phyloP scores from a whole-genome alignment of 1,284 basidiomycete genomes.

The Phenoliferia sp. region DNA sequence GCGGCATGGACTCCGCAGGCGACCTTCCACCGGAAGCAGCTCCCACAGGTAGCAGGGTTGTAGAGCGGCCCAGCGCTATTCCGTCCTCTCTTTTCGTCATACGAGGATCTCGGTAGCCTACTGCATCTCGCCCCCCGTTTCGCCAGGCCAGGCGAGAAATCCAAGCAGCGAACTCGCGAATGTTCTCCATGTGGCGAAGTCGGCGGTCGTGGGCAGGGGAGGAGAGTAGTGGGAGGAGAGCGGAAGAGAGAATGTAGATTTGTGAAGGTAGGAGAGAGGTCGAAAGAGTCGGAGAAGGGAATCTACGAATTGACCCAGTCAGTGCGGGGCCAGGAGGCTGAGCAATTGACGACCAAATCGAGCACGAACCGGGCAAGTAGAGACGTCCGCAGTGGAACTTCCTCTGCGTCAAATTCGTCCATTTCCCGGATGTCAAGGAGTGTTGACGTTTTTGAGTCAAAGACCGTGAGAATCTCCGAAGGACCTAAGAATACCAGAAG shows the following conservation, averaged over 20 bases:
- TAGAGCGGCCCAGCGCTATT: constrained; percentile 13
- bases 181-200: constrained; percentile 20
- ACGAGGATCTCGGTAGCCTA: constrained; percentile 1
- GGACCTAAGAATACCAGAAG: constrained; percentile 12
- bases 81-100: constrained; percentile 12
- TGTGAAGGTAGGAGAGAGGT: constrained; percentile 75
- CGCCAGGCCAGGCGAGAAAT: constrained; percentile 24
- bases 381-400: constrained; percentile 32
- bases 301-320: constrained; percentile 52
- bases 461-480: constrained; percentile 29
- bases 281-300: constrained; percentile 67
- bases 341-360: constrained; percentile 15
- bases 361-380: constrained; percentile 31
- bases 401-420: constrained; percentile 41
- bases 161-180: constrained; percentile 25
- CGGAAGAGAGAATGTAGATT: constrained; percentile 65
- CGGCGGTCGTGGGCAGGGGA: constrained; percentile 12
- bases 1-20: constrained; percentile 4
- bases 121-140: constrained; percentile 6
- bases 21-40: neutral
- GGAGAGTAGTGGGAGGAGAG: constrained; percentile 29
- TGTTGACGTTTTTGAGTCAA: constrained; percentile 18
- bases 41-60: constrained; percentile 6
- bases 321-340: neutral
- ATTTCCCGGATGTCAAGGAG: constrained; percentile 35